Conservation (phyloP, 768 basidiomycete species). For the Pleurotus cornucopiae region DNA sequence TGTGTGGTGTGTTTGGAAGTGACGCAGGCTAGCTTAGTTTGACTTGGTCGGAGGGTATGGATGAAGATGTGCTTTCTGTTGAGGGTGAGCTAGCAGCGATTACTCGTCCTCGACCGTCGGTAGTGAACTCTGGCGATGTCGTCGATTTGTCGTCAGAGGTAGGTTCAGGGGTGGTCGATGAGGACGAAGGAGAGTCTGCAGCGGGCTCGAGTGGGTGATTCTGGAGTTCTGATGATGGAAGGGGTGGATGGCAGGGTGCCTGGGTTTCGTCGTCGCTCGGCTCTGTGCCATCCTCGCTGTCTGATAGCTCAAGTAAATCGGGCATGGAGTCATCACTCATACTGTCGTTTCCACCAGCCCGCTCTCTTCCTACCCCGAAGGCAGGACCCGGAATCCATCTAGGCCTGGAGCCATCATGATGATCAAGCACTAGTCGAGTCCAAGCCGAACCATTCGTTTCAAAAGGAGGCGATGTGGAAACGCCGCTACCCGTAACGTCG, state of each 20-base stretch:
- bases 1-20: too few relatives aligned
- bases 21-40: too few relatives aligned
- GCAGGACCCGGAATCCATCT: neutral
- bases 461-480: too few relatives aligned
- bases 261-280: conserved; percentile 18
- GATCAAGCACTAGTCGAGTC: neutral
- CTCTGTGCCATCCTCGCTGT: conserved; percentile 20
- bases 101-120: conserved; percentile 62
- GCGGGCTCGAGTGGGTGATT: neutral
- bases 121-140: conserved; percentile 49
- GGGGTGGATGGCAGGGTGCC: neutral
- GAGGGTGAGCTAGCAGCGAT: conserved; percentile 32
- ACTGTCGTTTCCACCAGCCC: conserved; percentile 11
- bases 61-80: too few relatives aligned
- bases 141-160: neutral
- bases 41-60: too few relatives aligned
- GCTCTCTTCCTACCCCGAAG: conserved; percentile 3
- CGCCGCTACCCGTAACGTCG: neutral
- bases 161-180: neutral
- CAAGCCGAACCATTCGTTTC: neutral
- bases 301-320: conserved; percentile 29
- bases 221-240: neutral
- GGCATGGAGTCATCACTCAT: conserved; percentile 27
- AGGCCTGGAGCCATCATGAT: conserved; percentile 3
- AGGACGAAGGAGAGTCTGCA: neutral